These are phyloP conservation scores for Abortiporus biennis DNA, from an alignment of 1,284 basidiomycete genomes.

Conservation along the genomic window DNA sequence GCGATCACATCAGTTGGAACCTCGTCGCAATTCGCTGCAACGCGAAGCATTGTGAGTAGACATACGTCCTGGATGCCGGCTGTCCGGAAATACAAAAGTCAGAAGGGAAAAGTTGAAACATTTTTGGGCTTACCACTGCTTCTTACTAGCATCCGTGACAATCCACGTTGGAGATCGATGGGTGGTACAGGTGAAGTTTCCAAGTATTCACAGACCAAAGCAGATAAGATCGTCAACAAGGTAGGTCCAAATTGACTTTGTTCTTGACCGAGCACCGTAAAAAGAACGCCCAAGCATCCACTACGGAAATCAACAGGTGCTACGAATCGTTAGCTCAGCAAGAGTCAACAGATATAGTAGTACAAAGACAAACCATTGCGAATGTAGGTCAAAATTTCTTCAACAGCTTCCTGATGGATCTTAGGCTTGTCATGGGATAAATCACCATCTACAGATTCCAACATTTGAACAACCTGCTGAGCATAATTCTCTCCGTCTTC, in stretches of 20 bases:
- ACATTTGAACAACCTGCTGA: slow-evolving; percentile 39
- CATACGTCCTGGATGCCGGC: slow-evolving; percentile 66
- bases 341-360: slow-evolving; percentile 2
- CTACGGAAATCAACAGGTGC: slow-evolving; percentile 39
- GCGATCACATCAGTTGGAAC: slow-evolving; percentile 39
- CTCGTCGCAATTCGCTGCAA: slow-evolving; percentile 51
- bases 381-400: slow-evolving; percentile 43
- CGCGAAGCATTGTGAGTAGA: slow-evolving; percentile 60
- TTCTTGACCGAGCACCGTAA: slow-evolving; percentile 40
- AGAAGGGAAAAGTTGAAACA: no score
- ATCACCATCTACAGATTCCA: slow-evolving; percentile 35
- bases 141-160: no score
- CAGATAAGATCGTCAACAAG: slow-evolving; percentile 55
- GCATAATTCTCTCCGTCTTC: slow-evolving; percentile 56
- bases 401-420: slow-evolving; percentile 50
- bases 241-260: slow-evolving; percentile 47
- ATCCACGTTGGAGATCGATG: slow-evolving; percentile 40
- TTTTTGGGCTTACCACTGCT: no score
- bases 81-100: no score
- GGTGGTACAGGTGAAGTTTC: slow-evolving; percentile 46
- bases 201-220: slow-evolving; percentile 57
- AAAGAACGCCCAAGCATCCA: slow-evolving; percentile 43
- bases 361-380: slow-evolving; percentile 37
- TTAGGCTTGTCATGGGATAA: slow-evolving; percentile 24
- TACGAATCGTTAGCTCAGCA: slow-evolving; percentile 24